These are phyloP conservation scores for Metarhizium album DNA, from an alignment of 2,329 filamentous ascomycete genomes.

Conservation along the genomic window DNA sequence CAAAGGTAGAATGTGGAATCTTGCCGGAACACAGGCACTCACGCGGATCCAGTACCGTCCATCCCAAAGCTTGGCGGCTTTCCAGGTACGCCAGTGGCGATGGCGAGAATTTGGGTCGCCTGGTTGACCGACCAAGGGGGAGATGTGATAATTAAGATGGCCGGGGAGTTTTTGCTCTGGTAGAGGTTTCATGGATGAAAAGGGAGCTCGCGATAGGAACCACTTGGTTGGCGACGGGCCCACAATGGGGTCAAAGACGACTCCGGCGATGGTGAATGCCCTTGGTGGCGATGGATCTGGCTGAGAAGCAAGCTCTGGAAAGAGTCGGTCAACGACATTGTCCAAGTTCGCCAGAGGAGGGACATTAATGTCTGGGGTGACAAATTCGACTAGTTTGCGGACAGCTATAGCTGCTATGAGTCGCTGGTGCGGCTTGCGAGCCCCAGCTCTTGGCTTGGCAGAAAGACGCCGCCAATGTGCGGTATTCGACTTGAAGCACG, in stretches of 20 bases:
- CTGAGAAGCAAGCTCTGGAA: conserved; percentile 30
- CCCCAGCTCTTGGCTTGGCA: conserved; percentile 12
- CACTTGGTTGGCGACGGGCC: conserved; percentile 20
- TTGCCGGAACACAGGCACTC: conserved; percentile 29
- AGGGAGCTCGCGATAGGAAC: conserved; percentile 37
- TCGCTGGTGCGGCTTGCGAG: conserved; percentile 25
- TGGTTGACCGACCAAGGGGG: not conserved
- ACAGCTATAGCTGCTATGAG: conserved; percentile 35
- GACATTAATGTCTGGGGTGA: conserved; percentile 36
- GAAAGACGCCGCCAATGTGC: conserved; percentile 10
- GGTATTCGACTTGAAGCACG: conserved; percentile 16
- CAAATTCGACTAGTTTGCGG: conserved; percentile 37
- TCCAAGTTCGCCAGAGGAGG: conserved; percentile 33
- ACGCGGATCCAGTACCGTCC: conserved; percentile 51
- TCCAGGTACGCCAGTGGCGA: conserved; percentile 20
- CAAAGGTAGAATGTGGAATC: conserved; percentile 36
- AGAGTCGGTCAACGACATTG: conserved; percentile 34
- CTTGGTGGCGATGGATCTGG: conserved; percentile 17
- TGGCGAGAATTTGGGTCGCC: conserved; percentile 7
- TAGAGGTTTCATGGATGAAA: conserved; percentile 27
- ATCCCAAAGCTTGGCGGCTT: conserved; percentile 37
- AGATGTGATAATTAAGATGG: conserved; percentile 9
- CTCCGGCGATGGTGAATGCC: conserved; percentile 29
- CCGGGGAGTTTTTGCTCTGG: conserved; percentile 16
- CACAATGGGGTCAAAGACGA: conserved; percentile 26